Evolutionary conservation across 768 basidiomycete species (phyloP), one percentile per base, ranked within the genome.

Genomic region (Hygrophorus pudorinus): DNA sequence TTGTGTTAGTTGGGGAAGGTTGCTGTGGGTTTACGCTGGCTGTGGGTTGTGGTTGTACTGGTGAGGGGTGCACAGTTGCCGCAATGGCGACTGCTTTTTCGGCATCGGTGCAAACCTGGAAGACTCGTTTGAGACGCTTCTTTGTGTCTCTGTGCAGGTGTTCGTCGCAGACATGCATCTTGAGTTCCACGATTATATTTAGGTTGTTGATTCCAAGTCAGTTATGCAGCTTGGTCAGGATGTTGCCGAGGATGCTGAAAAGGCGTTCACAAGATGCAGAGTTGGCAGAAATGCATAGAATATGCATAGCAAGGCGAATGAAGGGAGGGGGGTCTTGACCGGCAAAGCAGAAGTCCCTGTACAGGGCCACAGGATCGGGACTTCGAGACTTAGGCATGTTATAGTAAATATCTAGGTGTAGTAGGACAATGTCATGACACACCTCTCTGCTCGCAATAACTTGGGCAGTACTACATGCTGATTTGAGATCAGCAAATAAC

Each of bases 191-290:
- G 29, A 63, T 50, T 10, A 45, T 43, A 5, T 42, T 45, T 10
- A 63, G 46, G 45, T 29, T 45, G n/a, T 51, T n/a, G 2, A 38
- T 56, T 2, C 50, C 47, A 27, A 60, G 51, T 5, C 51, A 49
- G 41, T 52, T 56, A 3, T 51, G 51, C 5, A 58, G 44, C 42
- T 60, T 60, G 2, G 53, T 61, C 14, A 61, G 48, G n/a, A 51
- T 62, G 34, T 48, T 52, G 5, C 61, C 59, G 43, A 63, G 58
- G 2, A 48, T 41, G 31, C 62, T 63, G 49, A 60, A 62, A 5
- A 63, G 52, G 4, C 52, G 45, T 44, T 63, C 54, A 21, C 58
- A 59, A 20, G 60, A 60, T 17, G 61, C 60, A 6, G 59, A 63
- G 43, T 62, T 63, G 28, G 58, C 51, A 24, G 43, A 54, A 27